These are phyloP conservation scores for Euphorbia schlechtendalii DNA, from an alignment of 441 rosid species.

Conservation along the genomic window DNA sequence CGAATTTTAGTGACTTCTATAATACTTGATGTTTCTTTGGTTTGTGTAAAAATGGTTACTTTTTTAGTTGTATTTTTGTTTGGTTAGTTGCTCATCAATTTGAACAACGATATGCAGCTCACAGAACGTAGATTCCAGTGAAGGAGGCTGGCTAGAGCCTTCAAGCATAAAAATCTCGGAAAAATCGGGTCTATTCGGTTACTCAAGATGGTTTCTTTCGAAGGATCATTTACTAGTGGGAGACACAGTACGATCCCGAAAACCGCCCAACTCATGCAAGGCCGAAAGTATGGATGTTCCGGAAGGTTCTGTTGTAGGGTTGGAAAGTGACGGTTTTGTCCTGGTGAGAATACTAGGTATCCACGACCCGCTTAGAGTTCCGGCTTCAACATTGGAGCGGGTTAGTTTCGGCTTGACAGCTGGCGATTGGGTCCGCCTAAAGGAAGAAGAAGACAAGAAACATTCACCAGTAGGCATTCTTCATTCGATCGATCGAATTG, in stretches of 20 bases:
- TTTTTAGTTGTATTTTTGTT: background rate
- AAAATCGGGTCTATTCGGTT: constrained; percentile 34
- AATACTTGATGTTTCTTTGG: too few species aligned
- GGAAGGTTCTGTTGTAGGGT: constrained; percentile 69
- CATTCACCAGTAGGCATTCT: constrained; percentile 74
- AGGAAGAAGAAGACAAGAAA: constrained; percentile 53
- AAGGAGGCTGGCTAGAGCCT: constrained; percentile 42
- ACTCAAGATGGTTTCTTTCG: constrained; percentile 67
- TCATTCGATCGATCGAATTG: constrained; percentile 59
- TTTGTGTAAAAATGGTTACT: too few species aligned
- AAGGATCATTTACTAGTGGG: constrained; percentile 69
- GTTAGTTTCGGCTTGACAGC: constrained; percentile 71
- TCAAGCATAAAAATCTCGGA: constrained; percentile 31
- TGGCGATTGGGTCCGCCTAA: constrained; percentile 87
- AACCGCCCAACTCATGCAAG: constrained; percentile 47
- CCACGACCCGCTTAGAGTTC: constrained; percentile 69
- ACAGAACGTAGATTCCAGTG: constrained; percentile 40
- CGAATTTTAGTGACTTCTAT: too few species aligned
- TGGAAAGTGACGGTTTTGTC: constrained; percentile 51
- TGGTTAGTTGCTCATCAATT: constrained; percentile 5
- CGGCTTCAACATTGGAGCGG: constrained; percentile 57
- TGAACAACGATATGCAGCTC: constrained; percentile 45
- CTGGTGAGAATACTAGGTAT: constrained; percentile 78
- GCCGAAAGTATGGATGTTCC: constrained; percentile 72
- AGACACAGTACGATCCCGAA: constrained; percentile 79